A percentile compares a stretch with the other conserved stretches of the same genome.
These are phyloP conservation scores for Theobroma grandiflorum DNA, from an alignment of 441 rosid genomes.

Conservation along the genomic window DNA sequence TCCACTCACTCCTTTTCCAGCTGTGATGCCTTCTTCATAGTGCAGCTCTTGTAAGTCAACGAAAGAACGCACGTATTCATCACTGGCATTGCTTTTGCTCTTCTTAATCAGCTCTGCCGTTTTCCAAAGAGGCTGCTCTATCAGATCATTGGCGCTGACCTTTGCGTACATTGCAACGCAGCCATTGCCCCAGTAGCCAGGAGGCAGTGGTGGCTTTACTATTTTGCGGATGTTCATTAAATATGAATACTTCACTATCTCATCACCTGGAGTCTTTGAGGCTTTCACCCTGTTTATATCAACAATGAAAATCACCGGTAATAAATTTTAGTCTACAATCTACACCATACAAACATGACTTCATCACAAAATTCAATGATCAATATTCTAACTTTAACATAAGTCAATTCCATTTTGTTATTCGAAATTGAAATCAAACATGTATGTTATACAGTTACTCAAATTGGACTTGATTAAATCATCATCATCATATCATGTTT, in stretches of 20 bases:
- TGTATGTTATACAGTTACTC: too few species aligned
- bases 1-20: slow-evolving; percentile 72
- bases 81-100: slow-evolving; percentile 71
- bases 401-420: too few species aligned
- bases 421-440: background rate
- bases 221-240: slow-evolving; percentile 64
- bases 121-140: slow-evolving; percentile 73
- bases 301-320: background rate
- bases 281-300: slow-evolving; percentile 59
- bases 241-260: slow-evolving; percentile 70
- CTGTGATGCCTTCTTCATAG: slow-evolving; percentile 51
- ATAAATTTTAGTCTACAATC: background rate
- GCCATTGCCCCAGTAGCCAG: slow-evolving; percentile 88
- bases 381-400: too few species aligned
- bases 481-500: too few species aligned
- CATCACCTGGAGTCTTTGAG: slow-evolving; percentile 47
- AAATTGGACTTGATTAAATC: too few species aligned
- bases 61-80: slow-evolving; percentile 74
- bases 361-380: too few species aligned
- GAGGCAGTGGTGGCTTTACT: slow-evolving; percentile 74
- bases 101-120: slow-evolving; percentile 73
- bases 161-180: slow-evolving; percentile 81
- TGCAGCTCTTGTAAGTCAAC: slow-evolving; percentile 76
- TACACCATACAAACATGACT: too few species aligned
- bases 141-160: slow-evolving; percentile 54